Conservation (phyloP, 1,139 yeast species). For the Hanseniaspora sp. region DNA sequence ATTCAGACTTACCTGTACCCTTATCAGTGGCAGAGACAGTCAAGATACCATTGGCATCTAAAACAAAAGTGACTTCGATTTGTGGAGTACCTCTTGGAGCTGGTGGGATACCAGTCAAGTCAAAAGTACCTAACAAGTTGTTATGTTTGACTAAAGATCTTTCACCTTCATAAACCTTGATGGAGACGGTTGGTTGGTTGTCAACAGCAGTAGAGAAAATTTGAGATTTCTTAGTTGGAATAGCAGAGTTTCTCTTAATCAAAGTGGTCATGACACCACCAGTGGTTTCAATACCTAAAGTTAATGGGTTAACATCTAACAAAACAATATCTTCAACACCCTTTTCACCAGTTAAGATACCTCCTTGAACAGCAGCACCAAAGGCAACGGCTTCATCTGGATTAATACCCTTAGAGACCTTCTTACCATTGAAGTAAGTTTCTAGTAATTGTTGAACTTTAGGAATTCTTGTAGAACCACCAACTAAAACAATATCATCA, state of each 20-base stretch:
- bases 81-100: slow-evolving; percentile 97
- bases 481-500: slow-evolving; percentile 87
- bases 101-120: slow-evolving; percentile 87
- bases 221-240: slow-evolving; percentile 91
- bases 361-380: slow-evolving; percentile 97
- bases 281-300: slow-evolving; percentile 91
- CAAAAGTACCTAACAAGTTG: slow-evolving; percentile 88
- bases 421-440: slow-evolving; percentile 79
- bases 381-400: slow-evolving; percentile 97
- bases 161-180: slow-evolving; percentile 94
- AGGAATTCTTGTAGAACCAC: slow-evolving; percentile 98
- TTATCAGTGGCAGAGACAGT: slow-evolving; percentile 88
- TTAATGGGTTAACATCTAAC: slow-evolving; percentile 83
- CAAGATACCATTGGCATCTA: slow-evolving; percentile 91
- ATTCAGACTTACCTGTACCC: slow-evolving; percentile 92
- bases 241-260: slow-evolving; percentile 90
- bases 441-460: slow-evolving; percentile 87
- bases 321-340: slow-evolving; percentile 68
- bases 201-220: slow-evolving; percentile 93
- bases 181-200: slow-evolving; percentile 89
- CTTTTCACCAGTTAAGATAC: slow-evolving; percentile 78
- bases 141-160: slow-evolving; percentile 91
- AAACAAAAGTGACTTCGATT: slow-evolving; percentile 87
- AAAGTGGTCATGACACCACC: slow-evolving; percentile 97
- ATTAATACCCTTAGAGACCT: slow-evolving; percentile 89